Base-by-base conservation (phyloP, 192 early-diverging fungal genomes). In the Coemansia guatemalensis region DNA sequence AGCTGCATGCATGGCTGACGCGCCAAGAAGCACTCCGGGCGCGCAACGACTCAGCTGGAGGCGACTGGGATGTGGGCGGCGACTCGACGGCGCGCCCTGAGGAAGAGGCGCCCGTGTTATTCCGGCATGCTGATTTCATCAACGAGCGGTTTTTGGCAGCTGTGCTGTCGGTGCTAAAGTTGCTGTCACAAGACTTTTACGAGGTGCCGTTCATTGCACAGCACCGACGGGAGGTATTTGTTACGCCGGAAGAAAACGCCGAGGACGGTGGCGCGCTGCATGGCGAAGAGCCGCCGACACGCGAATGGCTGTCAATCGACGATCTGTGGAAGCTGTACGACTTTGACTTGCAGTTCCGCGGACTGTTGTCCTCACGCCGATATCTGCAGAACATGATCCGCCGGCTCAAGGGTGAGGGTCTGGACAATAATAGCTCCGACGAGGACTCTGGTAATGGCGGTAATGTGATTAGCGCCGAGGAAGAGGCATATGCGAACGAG, bases 271-370 rank as follows among this genome's bases (percentile, higher is more conserved):
- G 55, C 3, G 69, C 71, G 11, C 65, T 68, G 8, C 75, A 76
- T 14, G 67, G 69, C 9, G 61, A 63, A 12, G 61, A 63, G 52
- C 53, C 63, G 55, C 58, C 65, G 23, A 69, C 32, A 26, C 75
- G 74, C 12, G 88, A 90, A 21, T 84, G 87, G 39, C 75, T 94
- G 27, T 82, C 85, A 1, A 65, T 82, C 1, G 82, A 82, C 17
- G 92, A 95, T 78, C 67, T 98, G 35, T 98, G 96, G 96, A 82
- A 85, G 41, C 90, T 98, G 32, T 89, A 89, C 65, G 96, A 98
- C 65, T 73, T 90, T 56, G 93, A 96, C 56, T 71, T 83, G 60
- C 87, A 89, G 64, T 95, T 86, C 67, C 86, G 85, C 20, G 84
- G 85, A 2, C 83, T 97, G 60, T 66, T 90, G 56, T 75, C 88